phyloP scores from a whole-genome alignment of 495 filamentous ascomycete species.

The Parachaetomium inaequale region DNA sequence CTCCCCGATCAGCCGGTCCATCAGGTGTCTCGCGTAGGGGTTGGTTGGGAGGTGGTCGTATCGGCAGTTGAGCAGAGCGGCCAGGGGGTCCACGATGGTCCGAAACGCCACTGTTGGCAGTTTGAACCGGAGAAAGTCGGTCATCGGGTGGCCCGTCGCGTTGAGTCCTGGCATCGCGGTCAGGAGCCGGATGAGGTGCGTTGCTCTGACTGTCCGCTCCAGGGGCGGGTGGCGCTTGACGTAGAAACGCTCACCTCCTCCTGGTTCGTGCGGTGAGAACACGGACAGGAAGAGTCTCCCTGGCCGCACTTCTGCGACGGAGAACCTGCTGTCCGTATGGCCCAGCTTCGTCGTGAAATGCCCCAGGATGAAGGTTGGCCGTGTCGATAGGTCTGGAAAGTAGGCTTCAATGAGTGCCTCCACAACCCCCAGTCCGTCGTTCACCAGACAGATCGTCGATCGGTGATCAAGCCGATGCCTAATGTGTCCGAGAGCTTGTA shows the following conservation, averaged over 20 bases:
- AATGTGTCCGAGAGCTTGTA: slow-evolving; percentile 55
- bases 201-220: slow-evolving; percentile 25
- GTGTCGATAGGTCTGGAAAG: slow-evolving; percentile 59
- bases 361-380: slow-evolving; percentile 74
- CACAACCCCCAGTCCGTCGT: slow-evolving; percentile 77
- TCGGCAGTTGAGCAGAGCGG: slow-evolving; percentile 64
- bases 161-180: slow-evolving; percentile 30
- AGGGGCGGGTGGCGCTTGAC: slow-evolving; percentile 24
- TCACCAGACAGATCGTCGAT: slow-evolving; percentile 75
- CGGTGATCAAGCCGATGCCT: slow-evolving; percentile 61
- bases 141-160: slow-evolving; percentile 25
- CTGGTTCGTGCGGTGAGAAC: slow-evolving; percentile 3
- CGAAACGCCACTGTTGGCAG: slow-evolving; percentile 73
- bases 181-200: slow-evolving; percentile 32
- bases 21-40: slow-evolving; percentile 56
- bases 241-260: not conserved
- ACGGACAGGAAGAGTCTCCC: slow-evolving; percentile 31
- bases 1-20: slow-evolving; percentile 61
- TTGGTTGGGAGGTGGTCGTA: slow-evolving; percentile 69
- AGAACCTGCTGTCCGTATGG: slow-evolving; percentile 47
- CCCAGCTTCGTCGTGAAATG: slow-evolving; percentile 62
- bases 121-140: slow-evolving; percentile 42
- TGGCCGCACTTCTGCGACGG: slow-evolving; percentile 56
- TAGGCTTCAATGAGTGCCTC: slow-evolving; percentile 66
- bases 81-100: slow-evolving; percentile 72